Conservation (phyloP, 495 filamentous ascomycete genomes). For the Penicillium macrosclerotiorum region DNA sequence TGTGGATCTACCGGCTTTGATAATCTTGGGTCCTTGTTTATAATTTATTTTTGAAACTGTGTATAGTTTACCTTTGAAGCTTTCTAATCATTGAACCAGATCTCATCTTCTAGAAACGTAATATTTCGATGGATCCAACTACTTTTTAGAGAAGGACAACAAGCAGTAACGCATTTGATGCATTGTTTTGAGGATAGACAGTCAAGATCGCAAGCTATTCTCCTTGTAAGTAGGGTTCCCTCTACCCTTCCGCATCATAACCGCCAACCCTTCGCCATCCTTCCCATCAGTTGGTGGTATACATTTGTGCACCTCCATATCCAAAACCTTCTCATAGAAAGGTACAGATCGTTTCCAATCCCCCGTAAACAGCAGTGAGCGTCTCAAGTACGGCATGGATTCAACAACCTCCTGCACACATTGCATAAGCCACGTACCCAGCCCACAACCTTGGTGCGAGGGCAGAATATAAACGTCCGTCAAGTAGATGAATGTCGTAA, state of each 20-base stretch:
- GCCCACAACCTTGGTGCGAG: slow-evolving; percentile 55
- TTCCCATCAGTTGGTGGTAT: slow-evolving; percentile 19
- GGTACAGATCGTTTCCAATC: slow-evolving; percentile 26
- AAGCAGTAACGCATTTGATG: no score
- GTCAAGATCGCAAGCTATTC: no score
- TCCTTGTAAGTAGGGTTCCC: not conserved
- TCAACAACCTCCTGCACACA: slow-evolving; percentile 55
- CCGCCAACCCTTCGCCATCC: slow-evolving; percentile 4
- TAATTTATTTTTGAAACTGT: no score
- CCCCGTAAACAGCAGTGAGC: slow-evolving; percentile 50
- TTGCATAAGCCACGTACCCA: slow-evolving; percentile 60
- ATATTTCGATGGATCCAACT: no score
- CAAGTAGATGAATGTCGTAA: slow-evolving; percentile 63
- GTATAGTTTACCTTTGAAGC: no score
- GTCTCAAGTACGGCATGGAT: slow-evolving; percentile 53
- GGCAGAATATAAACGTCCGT: slow-evolving; percentile 65
- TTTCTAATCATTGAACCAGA: no score
- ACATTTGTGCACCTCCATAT: slow-evolving; percentile 37
- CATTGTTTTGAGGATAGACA: no score
- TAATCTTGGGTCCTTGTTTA: no score
- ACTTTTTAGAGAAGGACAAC: no score
- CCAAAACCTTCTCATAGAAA: slow-evolving; percentile 49
- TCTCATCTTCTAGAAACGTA: no score
- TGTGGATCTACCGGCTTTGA: no score
- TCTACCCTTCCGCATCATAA: slow-evolving; percentile 27